phyloP scores from a whole-genome alignment of 78 protist species.

The Protostelium mycophagum region DNA sequence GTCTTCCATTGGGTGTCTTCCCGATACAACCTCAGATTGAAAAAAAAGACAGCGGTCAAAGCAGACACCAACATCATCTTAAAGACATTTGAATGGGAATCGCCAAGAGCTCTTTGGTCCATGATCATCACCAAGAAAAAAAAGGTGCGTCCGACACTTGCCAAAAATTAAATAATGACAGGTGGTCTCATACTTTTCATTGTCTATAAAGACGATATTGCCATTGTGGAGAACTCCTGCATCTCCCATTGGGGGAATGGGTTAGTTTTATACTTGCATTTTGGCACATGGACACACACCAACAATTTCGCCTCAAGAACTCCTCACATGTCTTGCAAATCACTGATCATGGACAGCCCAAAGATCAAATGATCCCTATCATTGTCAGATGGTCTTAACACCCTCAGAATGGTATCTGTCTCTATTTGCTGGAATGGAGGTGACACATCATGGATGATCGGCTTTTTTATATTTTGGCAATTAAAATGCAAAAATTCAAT shows the following conservation, averaged over 20 bases:
- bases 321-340: neutral
- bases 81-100: neutral
- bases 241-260: no score
- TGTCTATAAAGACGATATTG: neutral
- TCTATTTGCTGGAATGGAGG: neutral
- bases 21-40: neutral
- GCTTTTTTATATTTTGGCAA: no score
- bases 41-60: neutral
- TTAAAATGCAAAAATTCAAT: neutral
- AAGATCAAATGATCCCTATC: neutral
- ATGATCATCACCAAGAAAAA: neutral
- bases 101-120: neutral
- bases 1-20: neutral
- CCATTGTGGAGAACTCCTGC: neutral
- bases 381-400: neutral
- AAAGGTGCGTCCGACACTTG: neutral
- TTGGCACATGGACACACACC: no score
- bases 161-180: neutral
- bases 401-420: neutral
- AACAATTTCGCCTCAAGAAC: neutral
- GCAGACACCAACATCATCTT: neutral
- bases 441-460: neutral
- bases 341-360: neutral
- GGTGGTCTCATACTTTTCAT: neutral
- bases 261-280: no score